Evolutionary conservation across 2,329 filamentous ascomycete genomes (phyloP).

Genomic region (Reticulascus tulasneorum): DNA sequence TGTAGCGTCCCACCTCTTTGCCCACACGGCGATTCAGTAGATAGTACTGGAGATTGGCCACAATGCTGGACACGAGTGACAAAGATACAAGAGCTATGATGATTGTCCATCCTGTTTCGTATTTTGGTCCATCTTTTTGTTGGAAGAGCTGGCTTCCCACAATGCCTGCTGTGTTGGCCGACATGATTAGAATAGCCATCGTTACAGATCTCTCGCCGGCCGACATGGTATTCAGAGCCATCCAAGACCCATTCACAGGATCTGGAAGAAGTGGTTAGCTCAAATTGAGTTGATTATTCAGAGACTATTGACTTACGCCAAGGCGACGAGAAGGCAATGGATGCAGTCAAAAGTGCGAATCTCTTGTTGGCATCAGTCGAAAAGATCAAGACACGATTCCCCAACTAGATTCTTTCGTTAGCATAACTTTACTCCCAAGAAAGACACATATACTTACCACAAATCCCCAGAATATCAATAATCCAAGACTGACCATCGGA

Average conservation of each 20-base stretch:
- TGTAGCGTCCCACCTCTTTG: no score
- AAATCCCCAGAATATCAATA: constrained; percentile 22
- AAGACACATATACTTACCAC: constrained; percentile 16
- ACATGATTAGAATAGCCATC: constrained; percentile 29
- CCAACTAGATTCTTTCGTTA: constrained; percentile 17
- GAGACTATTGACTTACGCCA: constrained; percentile 23
- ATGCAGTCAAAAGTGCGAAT: constrained; percentile 23
- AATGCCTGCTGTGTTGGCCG: constrained; percentile 25
- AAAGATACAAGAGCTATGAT: constrained; percentile 17
- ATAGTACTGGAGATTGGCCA: constrained; percentile 13
- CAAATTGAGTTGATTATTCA: not conserved
- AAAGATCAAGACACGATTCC: constrained; percentile 21
- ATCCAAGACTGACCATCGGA: constrained; percentile 21
- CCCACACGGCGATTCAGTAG: constrained; percentile 7
- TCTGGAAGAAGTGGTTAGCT: constrained; percentile 7
- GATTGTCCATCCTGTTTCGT: constrained; percentile 22
- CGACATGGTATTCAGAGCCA: constrained; percentile 22
- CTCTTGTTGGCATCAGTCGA: constrained; percentile 18
- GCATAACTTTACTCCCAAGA: not conserved
- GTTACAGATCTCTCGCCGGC: constrained; percentile 26
- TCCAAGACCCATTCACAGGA: constrained; percentile 26
- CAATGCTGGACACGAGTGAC: constrained; percentile 5
- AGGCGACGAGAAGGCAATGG: constrained; percentile 20
- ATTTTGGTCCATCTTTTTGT: constrained; percentile 23
- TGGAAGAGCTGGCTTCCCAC: constrained; percentile 26